Percentiles rank a stretch among this genome's conserved stretches.
Evolutionary conservation across 2,329 filamentous ascomycete genomes (phyloP).

Genomic region (Fusarium secorum): DNA sequence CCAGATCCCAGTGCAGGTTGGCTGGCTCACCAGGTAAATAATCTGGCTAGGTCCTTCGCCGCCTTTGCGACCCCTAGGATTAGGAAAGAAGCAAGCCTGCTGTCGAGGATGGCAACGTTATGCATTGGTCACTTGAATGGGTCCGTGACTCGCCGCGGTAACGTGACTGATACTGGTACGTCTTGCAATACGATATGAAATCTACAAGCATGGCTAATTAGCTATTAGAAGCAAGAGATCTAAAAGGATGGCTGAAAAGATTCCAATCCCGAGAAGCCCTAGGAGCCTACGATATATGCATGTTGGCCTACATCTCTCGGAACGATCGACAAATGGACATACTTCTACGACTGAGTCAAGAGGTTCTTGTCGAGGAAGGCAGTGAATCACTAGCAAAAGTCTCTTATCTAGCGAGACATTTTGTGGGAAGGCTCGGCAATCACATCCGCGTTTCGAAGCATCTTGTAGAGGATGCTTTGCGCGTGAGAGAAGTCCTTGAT

Average conservation of each 20-base stretch:
- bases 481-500: not conserved
- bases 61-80: not conserved
- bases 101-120: not conserved
- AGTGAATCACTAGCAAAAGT: not conserved
- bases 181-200: not conserved
- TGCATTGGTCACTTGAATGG: not conserved
- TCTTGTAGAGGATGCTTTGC: not conserved
- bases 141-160: not conserved
- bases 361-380: not conserved
- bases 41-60: not conserved
- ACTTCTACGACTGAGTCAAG: not conserved
- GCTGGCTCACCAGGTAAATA: not conserved
- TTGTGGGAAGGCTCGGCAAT: not conserved
- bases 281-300: not conserved
- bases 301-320: not conserved
- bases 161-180: not conserved
- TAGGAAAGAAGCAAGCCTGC: not conserved
- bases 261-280: not conserved
- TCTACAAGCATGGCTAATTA: not conserved
- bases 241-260: not conserved
- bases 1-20: not conserved
- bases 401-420: not conserved
- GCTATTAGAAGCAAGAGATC: not conserved
- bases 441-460: not conserved
- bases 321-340: not conserved